phyloP scores from a whole-genome alignment of 2,329 filamentous ascomycete genomes.

The Helicocarpus griseus region DNA sequence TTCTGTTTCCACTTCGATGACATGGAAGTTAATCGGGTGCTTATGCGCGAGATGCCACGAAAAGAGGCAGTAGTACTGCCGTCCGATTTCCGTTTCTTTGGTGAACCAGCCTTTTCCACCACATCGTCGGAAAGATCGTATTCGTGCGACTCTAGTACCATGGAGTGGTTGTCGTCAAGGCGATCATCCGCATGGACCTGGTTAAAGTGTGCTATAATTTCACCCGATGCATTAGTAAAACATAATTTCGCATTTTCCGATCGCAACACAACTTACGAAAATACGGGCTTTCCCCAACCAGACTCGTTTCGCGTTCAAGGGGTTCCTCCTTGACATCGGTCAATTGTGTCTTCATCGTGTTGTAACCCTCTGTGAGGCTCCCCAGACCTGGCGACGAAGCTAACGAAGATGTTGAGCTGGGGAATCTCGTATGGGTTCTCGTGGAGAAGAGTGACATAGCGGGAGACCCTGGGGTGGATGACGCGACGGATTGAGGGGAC shows the following conservation, averaged over 20 bases:
- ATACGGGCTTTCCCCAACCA: conserved; percentile 51
- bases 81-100: conserved; percentile 45
- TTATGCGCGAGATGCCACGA: conserved; percentile 54
- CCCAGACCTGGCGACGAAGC: conserved; percentile 48
- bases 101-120: conserved; percentile 49
- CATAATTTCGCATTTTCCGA: neutral
- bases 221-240: conserved; percentile 8
- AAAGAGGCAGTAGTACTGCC: conserved; percentile 25
- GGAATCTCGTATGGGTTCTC: conserved; percentile 29
- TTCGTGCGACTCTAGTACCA: conserved; percentile 23
- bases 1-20: conserved; percentile 41
- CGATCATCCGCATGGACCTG: conserved; percentile 18
- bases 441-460: conserved; percentile 32
- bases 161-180: conserved; percentile 22
- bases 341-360: conserved; percentile 54
- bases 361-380: conserved; percentile 38
- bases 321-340: conserved; percentile 81
- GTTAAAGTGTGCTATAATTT: conserved; percentile 28
- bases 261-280: conserved; percentile 53
- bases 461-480: conserved; percentile 31
- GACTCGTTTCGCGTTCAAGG: conserved; percentile 51
- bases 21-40: conserved; percentile 61
- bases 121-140: conserved; percentile 52
- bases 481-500: conserved; percentile 24
- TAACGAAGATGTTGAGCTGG: conserved; percentile 69